Evolutionary conservation across 768 basidiomycete genomes (phyloP), one percentile per base, ranked within the genome.

Genomic region (Pulveroboletus sp.): DNA sequence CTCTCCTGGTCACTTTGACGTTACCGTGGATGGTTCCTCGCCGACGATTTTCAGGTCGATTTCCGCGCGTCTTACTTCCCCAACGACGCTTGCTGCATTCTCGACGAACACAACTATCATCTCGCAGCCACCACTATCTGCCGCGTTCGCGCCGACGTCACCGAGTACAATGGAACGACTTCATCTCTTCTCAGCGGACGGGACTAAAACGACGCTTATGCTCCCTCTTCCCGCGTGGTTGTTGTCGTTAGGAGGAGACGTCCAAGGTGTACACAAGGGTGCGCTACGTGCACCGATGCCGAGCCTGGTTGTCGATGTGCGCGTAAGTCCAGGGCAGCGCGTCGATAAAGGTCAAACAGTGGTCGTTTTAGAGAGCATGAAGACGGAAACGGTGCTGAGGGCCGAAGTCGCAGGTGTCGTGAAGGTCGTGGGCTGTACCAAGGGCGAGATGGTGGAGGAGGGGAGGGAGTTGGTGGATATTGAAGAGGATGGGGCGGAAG

Each of bases 331-430:
- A 1, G 93, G 93, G 5, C 86, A 94, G 45, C 73, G 68, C 13
- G 88, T 96, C 36, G 83, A 85, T 69, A 83, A 79, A 61, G 91
- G 90, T 0, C 87, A 93, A 62, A 80, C 80, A 8, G 76, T 92
- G 8, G 82, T 93, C 28, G 81, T 94, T 6, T 69, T 95, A 62
- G 93, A 95, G 71, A 95, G 93, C 62, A 97, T 96, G 93, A 97
- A 97, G 80, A 96, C 93, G 56, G 93, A 95, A 71, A 94, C 88
- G 35, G 87, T 91, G 37, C 67, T 96, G 55, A 76, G 91, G 47
- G 82, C 90, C 13, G 77, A 82, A 51, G 73, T 71, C 8, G 71
- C 77, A 33, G 93, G 92, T 5, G 71, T 83, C 6, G 84, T 95
- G 8, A 82, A 75, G 58, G 73, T 77, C 39, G 79, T 95, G 13